Percentiles rank a stretch among this genome's conserved stretches.
These are phyloP conservation scores for Acacia acuminata DNA, from an alignment of 306 rosid species.

Conservation along the genomic window DNA sequence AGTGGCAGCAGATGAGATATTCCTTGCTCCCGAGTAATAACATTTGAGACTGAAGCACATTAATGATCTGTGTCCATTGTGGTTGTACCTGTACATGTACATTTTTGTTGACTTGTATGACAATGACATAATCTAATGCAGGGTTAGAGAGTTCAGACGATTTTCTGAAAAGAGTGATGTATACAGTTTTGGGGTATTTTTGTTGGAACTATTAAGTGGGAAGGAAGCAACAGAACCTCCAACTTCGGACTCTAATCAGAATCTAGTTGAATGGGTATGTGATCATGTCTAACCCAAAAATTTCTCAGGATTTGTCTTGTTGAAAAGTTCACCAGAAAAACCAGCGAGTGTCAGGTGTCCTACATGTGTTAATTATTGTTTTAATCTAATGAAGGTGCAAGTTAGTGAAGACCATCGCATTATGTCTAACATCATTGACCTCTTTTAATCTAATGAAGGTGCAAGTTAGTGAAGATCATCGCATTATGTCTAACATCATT, in stretches of 20 bases:
- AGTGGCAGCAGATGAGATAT: conserved; percentile 67
- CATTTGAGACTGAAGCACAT: conserved; percentile 15
- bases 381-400: conserved; percentile 49
- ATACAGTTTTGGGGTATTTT: conserved; percentile 91
- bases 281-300: not conserved
- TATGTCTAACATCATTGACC: conserved; percentile 53
- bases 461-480: conserved; percentile 46
- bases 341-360: not conserved
- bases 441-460: no score
- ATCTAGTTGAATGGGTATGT: conserved; percentile 76
- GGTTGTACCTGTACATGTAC: conserved; percentile 6
- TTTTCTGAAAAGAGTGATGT: conserved; percentile 92
- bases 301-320: not conserved
- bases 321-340: not conserved
- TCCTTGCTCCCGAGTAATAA: conserved; percentile 86
- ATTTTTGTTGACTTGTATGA: conserved; percentile 11
- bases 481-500: conserved; percentile 42
- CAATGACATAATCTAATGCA: conserved; percentile 44
- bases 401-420: conserved; percentile 41
- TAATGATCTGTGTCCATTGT: conserved; percentile 1
- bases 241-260: conserved; percentile 44
- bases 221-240: conserved; percentile 65
- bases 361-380: not conserved
- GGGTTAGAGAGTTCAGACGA: conserved; percentile 82
- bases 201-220: conserved; percentile 81